Conservation (phyloP, 345 rosid species). For the Laguncularia racemosa region DNA sequence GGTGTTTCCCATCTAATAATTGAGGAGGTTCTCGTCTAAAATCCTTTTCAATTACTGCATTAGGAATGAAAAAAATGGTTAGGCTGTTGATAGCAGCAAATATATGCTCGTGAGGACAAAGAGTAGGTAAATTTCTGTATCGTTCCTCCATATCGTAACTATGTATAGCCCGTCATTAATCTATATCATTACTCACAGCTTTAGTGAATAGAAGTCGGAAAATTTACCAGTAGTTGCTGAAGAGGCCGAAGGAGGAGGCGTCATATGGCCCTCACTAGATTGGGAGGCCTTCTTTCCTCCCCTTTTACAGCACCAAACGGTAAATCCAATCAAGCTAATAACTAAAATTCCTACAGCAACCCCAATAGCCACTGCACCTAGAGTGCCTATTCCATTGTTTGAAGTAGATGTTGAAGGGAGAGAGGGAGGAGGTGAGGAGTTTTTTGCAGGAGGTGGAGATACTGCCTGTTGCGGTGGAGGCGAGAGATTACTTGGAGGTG, state of each 20-base stretch:
- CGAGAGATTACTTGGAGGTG: background rate
- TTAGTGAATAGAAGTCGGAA: background rate
- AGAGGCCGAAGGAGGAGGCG: constrained; percentile 50
- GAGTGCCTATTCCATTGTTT: constrained; percentile 21
- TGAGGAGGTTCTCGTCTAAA: too few species aligned
- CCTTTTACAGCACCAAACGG: constrained; percentile 45
- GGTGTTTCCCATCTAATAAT: too few species aligned
- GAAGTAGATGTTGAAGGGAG: constrained; percentile 26
- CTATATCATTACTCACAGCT: background rate
- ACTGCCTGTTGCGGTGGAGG: background rate
- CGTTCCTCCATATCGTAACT: too few species aligned
- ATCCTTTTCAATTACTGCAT: too few species aligned
- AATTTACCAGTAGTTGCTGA: constrained; percentile 53
- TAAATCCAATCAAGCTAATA: constrained; percentile 43
- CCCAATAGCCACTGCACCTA: constrained; percentile 39
- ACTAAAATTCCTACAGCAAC: constrained; percentile 38
- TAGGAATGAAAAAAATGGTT: too few species aligned
- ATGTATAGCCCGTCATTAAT: background rate
- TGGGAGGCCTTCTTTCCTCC: constrained; percentile 27
- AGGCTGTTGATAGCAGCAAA: too few species aligned
- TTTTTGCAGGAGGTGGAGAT: constrained; percentile 19
- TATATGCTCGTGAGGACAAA: too few species aligned
- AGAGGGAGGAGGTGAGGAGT: constrained; percentile 29
- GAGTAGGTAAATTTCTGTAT: too few species aligned
- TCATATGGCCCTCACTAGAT: constrained; percentile 36